Conservation (phyloP, 1,284 basidiomycete genomes). For the Papiliotrema flavescens region DNA sequence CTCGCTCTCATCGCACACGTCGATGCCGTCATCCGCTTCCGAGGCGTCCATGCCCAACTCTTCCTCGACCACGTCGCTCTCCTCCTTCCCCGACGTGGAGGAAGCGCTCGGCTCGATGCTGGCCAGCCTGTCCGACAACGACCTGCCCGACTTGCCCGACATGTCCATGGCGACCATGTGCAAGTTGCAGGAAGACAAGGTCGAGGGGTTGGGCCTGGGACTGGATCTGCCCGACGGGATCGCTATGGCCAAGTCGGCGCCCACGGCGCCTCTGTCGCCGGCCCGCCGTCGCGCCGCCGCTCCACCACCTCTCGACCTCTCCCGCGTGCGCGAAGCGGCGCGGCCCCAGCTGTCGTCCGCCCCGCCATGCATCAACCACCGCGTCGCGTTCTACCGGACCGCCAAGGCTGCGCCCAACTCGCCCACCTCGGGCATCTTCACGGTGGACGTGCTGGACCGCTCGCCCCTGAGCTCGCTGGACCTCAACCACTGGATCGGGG, state of each 20-base stretch:
- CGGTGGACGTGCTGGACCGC: neutral
- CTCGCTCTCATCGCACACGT: constrained; percentile 27
- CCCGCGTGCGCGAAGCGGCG: constrained; percentile 1
- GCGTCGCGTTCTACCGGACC: constrained; percentile 38
- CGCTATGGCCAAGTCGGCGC: constrained; percentile 5
- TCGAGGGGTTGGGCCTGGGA: constrained; percentile 25
- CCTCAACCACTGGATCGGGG: neutral
- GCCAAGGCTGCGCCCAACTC: constrained; percentile 27
- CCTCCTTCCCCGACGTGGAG: constrained; percentile 39
- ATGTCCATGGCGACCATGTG: neutral
- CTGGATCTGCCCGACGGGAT: constrained; percentile 20
- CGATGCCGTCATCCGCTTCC: constrained; percentile 27
- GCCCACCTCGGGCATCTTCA: constrained; percentile 26
- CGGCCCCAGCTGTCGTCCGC: constrained; percentile 15
- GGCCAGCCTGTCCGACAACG: constrained; percentile 21
- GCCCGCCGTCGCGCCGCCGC: constrained; percentile 12
- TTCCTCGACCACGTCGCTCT: constrained; percentile 16
- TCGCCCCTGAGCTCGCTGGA: neutral
- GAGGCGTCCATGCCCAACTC: constrained; percentile 17
- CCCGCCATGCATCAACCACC: constrained; percentile 34
- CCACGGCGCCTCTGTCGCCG: constrained; percentile 30
- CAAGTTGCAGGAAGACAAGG: neutral
- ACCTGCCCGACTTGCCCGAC: neutral
- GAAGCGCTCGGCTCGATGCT: constrained; percentile 37
- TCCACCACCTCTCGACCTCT: constrained; percentile 22